Conservation (phyloP, 2,329 filamentous ascomycete species). For the Macroventuria anomochaeta region DNA sequence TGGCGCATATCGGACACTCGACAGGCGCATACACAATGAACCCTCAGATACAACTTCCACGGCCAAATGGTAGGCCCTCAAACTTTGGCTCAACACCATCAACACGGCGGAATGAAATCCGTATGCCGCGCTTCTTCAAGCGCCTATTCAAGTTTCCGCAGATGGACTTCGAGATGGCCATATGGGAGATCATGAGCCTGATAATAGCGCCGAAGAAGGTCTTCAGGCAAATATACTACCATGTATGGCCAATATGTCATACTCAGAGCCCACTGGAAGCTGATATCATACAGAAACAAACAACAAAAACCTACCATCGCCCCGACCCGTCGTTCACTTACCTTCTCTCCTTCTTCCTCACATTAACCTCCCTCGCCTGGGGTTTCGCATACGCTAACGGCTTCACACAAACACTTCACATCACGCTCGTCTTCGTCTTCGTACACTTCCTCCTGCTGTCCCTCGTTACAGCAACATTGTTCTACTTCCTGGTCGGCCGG, state of each 20-base stretch:
- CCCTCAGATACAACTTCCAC: slow-evolving; percentile 65
- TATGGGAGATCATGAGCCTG: slow-evolving; percentile 74
- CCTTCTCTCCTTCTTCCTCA: slow-evolving; percentile 69
- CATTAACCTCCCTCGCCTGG: slow-evolving; percentile 62
- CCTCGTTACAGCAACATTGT: slow-evolving; percentile 65
- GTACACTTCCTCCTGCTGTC: slow-evolving; percentile 68
- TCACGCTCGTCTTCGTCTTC: slow-evolving; percentile 58
- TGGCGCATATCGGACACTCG: slow-evolving; percentile 10
- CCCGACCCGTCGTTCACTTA: slow-evolving; percentile 74
- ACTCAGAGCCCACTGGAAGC: not conserved
- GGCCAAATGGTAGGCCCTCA: slow-evolving; percentile 61
- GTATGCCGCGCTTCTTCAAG: slow-evolving; percentile 72
- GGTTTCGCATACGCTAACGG: slow-evolving; percentile 62
- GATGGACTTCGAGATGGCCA: slow-evolving; percentile 77
- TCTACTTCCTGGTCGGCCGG: slow-evolving; percentile 68
- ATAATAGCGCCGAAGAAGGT: slow-evolving; percentile 74
- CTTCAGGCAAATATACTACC: slow-evolving; percentile 73
- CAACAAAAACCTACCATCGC: slow-evolving; percentile 69
- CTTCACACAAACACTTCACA: slow-evolving; percentile 52
- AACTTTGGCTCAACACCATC: slow-evolving; percentile 60
- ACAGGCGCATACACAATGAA: slow-evolving; percentile 54
- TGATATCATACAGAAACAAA: slow-evolving; percentile 62
- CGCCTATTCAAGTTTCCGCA: slow-evolving; percentile 74
- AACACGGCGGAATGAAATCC: slow-evolving; percentile 59
- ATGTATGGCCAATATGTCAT: too few species aligned